Conservation (phyloP, 306 rosid species). For the Arachis hypogaea region DNA sequence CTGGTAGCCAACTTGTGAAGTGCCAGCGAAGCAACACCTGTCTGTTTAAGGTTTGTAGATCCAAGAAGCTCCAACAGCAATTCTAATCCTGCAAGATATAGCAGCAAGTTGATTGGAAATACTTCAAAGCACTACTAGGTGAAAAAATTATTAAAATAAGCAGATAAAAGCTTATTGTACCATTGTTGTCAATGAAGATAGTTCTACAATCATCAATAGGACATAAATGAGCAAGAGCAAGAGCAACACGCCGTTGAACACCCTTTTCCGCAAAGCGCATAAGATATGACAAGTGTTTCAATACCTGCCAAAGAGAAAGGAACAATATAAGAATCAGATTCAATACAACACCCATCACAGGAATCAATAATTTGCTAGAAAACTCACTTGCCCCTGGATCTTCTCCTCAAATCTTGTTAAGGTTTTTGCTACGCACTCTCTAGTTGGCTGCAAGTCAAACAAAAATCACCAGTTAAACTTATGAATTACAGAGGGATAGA, state of each 20-base stretch:
- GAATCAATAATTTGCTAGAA: slow-evolving; percentile 28
- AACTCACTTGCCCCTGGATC: slow-evolving; percentile 79
- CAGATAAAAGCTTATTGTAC: slow-evolving; percentile 41
- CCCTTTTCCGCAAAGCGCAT: slow-evolving; percentile 65
- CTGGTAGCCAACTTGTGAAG: slow-evolving; percentile 73
- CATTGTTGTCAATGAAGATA: slow-evolving; percentile 76
- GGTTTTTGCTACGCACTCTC: slow-evolving; percentile 84
- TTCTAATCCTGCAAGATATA: slow-evolving; percentile 67
- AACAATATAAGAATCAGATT: slow-evolving; percentile 6
- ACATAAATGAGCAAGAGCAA: slow-evolving; percentile 94
- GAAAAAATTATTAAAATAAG: not conserved
- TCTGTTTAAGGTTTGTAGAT: slow-evolving; percentile 61
- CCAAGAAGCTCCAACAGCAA: slow-evolving; percentile 75
- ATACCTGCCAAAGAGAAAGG: slow-evolving; percentile 57
- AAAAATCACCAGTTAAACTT: slow-evolving; percentile 17
- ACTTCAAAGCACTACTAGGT: not conserved
- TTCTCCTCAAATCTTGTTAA: slow-evolving; percentile 87
- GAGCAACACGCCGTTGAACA: slow-evolving; percentile 69
- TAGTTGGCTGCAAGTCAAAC: slow-evolving; percentile 67
- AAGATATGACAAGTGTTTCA: slow-evolving; percentile 70
- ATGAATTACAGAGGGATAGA: not conserved
- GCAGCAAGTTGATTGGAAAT: slow-evolving; percentile 25
- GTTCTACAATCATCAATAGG: slow-evolving; percentile 64
- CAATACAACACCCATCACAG: not conserved
- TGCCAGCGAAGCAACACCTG: slow-evolving; percentile 79